Evolutionary conservation across 352 stramenopile genomes (phyloP).

Genomic region (Globisporangium viniferum): DNA sequence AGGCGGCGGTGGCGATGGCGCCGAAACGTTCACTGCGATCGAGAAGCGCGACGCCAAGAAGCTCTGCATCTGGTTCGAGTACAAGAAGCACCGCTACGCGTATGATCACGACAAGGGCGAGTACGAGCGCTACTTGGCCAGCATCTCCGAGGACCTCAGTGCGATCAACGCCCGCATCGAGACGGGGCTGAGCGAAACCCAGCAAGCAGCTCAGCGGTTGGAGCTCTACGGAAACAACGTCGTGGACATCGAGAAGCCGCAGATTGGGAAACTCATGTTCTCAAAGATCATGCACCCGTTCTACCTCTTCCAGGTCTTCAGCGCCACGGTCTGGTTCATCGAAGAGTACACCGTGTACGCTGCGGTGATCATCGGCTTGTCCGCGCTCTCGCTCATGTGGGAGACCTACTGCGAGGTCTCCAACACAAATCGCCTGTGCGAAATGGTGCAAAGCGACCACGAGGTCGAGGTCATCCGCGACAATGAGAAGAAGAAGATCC

Average conservation of each 20-base stretch:
- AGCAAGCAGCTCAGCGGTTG: slow-evolving; percentile 17
- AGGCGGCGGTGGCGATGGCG: background rate
- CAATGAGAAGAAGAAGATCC: slow-evolving; percentile 42
- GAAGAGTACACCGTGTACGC: slow-evolving; percentile 65
- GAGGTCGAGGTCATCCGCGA: slow-evolving; percentile 31
- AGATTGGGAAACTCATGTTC: slow-evolving; percentile 39
- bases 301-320: slow-evolving; percentile 74
- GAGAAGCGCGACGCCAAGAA: slow-evolving; percentile 24
- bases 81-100: slow-evolving; percentile 66
- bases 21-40: background rate
- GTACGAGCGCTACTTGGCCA: slow-evolving; percentile 51
- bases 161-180: background rate
- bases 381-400: slow-evolving; percentile 55
- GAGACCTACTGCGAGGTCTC: slow-evolving; percentile 63
- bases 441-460: slow-evolving; percentile 39
- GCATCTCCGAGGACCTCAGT: slow-evolving; percentile 22
- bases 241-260: slow-evolving; percentile 36
- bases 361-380: slow-evolving; percentile 54
- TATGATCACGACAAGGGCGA: slow-evolving; percentile 44
- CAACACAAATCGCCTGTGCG: slow-evolving; percentile 60
- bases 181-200: slow-evolving; percentile 17
- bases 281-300: slow-evolving; percentile 72
- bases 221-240: slow-evolving; percentile 45
- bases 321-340: slow-evolving; percentile 59
- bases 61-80: slow-evolving; percentile 57